phyloP scores from a whole-genome alignment of 1,139 yeast genomes.

The Eremothecium coryli region DNA sequence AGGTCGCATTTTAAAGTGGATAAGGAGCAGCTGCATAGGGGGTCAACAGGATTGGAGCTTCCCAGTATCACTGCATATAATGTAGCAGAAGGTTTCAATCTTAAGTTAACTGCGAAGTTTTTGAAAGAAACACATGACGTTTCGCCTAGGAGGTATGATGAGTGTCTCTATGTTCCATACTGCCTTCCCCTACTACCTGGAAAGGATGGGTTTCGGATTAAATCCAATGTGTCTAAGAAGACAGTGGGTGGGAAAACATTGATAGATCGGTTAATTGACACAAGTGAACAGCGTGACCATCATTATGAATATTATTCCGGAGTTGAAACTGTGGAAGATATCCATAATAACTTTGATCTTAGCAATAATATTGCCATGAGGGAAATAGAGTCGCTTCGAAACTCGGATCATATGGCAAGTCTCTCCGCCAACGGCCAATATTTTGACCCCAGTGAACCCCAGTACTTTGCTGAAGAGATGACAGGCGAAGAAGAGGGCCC shows the following conservation, averaged over 20 bases:
- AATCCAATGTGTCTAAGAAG: slow-evolving; percentile 65
- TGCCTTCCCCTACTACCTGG: slow-evolving; percentile 84
- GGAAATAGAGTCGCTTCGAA: slow-evolving; percentile 12
- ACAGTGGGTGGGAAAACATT: slow-evolving; percentile 49
- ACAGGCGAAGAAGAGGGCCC: slow-evolving; percentile 9
- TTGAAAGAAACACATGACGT: slow-evolving; percentile 66
- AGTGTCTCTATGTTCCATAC: slow-evolving; percentile 84
- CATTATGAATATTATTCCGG: slow-evolving; percentile 88
- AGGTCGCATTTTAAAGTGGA: slow-evolving; percentile 32
- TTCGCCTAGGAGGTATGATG: slow-evolving; percentile 80
- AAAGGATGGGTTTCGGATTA: slow-evolving; percentile 71
- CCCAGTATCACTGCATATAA: slow-evolving; percentile 87
- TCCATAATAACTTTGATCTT: slow-evolving; percentile 41
- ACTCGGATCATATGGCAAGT: slow-evolving; percentile 23
- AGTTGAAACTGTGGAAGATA: slow-evolving; percentile 59
- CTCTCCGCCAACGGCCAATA: slow-evolving; percentile 27
- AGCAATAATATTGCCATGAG: slow-evolving; percentile 17
- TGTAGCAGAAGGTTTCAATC: slow-evolving; percentile 71
- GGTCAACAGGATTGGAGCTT: slow-evolving; percentile 55
- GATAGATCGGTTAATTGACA: slow-evolving; percentile 70
- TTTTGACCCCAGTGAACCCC: slow-evolving; percentile 62
- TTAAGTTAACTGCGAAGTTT: slow-evolving; percentile 55
- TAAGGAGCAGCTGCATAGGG: slow-evolving; percentile 65
- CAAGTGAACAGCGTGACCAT: slow-evolving; percentile 79
- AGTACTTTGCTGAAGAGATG: slow-evolving; percentile 41